Evolutionary conservation across 2,329 filamentous ascomycete genomes (phyloP).

Genomic region (Xylariaceae sp.): DNA sequence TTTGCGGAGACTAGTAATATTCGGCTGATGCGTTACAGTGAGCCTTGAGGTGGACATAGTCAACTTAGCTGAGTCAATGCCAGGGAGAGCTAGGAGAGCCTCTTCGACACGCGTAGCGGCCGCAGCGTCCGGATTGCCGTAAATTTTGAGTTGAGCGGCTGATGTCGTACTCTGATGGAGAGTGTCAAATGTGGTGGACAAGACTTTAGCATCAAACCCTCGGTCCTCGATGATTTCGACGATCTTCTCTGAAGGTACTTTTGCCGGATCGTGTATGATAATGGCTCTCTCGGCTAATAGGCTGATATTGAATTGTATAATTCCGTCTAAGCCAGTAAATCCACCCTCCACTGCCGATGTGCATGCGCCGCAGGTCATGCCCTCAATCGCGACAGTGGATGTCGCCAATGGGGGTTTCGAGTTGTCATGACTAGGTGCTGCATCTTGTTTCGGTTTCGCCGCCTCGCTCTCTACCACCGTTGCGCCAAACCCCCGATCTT

Average conservation of each 20-base stretch:
- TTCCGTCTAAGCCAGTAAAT: conserved; percentile 70
- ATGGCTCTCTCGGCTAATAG: conserved; percentile 88
- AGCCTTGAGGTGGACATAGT: conserved; percentile 71
- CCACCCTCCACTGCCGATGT: conserved; percentile 85
- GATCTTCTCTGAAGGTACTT: conserved; percentile 70
- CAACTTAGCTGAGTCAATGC: conserved; percentile 70
- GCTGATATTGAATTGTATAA: conserved; percentile 91
- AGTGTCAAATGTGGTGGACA: conserved; percentile 67
- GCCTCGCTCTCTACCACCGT: conserved; percentile 68
- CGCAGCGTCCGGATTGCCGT: conserved; percentile 68
- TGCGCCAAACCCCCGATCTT: conserved; percentile 76
- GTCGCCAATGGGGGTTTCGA: conserved; percentile 50
- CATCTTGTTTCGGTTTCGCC: conserved; percentile 38
- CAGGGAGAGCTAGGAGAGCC: conserved; percentile 59
- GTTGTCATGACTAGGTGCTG: conserved; percentile 27
- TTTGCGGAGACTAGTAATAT: conserved; percentile 69
- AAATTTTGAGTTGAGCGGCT: conserved; percentile 76
- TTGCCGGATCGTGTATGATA: conserved; percentile 72
- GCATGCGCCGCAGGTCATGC: conserved; percentile 97
- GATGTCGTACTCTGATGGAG: conserved; percentile 53
- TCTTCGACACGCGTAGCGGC: conserved; percentile 70
- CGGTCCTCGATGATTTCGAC: conserved; percentile 80
- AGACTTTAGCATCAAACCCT: conserved; percentile 79
- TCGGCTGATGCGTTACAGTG: conserved; percentile 67
- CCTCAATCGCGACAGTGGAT: conserved; percentile 85